These are phyloP conservation scores for Cryptococcus floricola DNA, from an alignment of 1,284 basidiomycete species.

Conservation along the genomic window DNA sequence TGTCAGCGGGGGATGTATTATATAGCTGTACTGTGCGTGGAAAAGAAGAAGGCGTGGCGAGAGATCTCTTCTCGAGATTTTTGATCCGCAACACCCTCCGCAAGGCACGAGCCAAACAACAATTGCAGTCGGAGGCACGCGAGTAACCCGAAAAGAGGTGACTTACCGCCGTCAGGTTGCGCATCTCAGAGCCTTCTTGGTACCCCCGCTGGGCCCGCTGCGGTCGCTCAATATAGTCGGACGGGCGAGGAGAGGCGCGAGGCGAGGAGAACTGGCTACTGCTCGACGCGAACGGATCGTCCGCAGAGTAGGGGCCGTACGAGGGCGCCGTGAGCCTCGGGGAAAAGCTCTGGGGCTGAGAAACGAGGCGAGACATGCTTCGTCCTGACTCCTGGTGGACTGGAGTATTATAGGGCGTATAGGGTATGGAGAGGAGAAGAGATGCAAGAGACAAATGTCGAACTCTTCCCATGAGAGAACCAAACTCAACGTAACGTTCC, in stretches of 20 bases:
- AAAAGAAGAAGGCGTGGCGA: not conserved
- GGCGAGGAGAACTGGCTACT: not conserved
- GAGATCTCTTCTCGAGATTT: not conserved
- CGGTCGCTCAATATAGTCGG: not conserved
- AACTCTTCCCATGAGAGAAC: no score
- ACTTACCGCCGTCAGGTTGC: not conserved
- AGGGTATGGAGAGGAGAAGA: not conserved
- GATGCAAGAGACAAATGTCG: no score
- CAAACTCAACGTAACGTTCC: no score
- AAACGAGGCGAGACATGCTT: not conserved
- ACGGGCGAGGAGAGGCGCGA: not conserved
- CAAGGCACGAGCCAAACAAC: not conserved
- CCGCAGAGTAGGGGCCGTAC: not conserved
- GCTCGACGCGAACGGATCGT: not conserved
- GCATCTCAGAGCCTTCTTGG: not conserved
- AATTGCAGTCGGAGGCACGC: not conserved
- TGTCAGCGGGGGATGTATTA: not conserved
- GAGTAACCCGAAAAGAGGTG: not conserved
- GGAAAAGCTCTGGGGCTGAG: not conserved
- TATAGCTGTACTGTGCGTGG: not conserved
- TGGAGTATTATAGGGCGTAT: not conserved
- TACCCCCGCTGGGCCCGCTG: not conserved
- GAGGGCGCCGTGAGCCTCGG: not conserved
- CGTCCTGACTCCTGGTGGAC: not conserved
- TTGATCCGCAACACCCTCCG: not conserved